These are phyloP conservation scores for Mycosarcoma maydis DNA, from an alignment of 1,284 basidiomycete species.

Conservation along the genomic window DNA sequence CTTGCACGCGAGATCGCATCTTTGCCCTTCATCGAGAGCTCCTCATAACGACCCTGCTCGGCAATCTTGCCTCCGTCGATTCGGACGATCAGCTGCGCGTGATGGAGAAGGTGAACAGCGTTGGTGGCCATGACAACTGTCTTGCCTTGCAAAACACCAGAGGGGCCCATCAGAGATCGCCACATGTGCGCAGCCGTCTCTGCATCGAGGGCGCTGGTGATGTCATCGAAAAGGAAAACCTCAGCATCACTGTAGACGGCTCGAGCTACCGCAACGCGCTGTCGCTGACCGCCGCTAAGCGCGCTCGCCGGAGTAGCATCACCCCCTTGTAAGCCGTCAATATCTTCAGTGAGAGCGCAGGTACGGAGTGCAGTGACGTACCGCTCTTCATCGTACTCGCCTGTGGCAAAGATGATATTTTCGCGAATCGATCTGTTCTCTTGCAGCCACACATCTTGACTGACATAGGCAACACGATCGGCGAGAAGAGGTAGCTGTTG, in stretches of 20 bases:
- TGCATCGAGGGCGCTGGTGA: slow-evolving; percentile 73
- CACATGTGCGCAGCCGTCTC: slow-evolving; percentile 71
- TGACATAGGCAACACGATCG: slow-evolving; percentile 52
- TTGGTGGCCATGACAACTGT: slow-evolving; percentile 57
- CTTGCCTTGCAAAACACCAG: slow-evolving; percentile 39
- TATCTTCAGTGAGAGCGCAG: slow-evolving; percentile 56
- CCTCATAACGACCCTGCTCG: slow-evolving; percentile 43
- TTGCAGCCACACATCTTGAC: slow-evolving; percentile 60
- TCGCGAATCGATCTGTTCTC: slow-evolving; percentile 53
- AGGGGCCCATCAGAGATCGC: slow-evolving; percentile 38
- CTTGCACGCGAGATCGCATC: slow-evolving; percentile 44
- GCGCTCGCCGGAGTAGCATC: slow-evolving; percentile 57
- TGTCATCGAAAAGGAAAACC: slow-evolving; percentile 61
- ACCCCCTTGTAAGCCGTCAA: slow-evolving; percentile 52
- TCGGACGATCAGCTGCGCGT: slow-evolving; percentile 34
- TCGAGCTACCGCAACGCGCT: slow-evolving; percentile 59
- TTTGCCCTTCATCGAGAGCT: slow-evolving; percentile 49
- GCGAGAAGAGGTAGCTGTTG: slow-evolving; percentile 30
- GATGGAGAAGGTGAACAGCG: slow-evolving; percentile 46
- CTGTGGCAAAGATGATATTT: slow-evolving; percentile 59
- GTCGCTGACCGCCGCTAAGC: slow-evolving; percentile 62
- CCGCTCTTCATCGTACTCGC: slow-evolving; percentile 47
- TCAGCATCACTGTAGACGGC: slow-evolving; percentile 60
- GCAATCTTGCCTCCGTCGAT: slow-evolving; percentile 49
- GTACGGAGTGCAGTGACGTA: slow-evolving; percentile 52